These are phyloP conservation scores for Kodamaea ohmeri DNA, from an alignment of 1,139 yeast species.

Conservation along the genomic window DNA sequence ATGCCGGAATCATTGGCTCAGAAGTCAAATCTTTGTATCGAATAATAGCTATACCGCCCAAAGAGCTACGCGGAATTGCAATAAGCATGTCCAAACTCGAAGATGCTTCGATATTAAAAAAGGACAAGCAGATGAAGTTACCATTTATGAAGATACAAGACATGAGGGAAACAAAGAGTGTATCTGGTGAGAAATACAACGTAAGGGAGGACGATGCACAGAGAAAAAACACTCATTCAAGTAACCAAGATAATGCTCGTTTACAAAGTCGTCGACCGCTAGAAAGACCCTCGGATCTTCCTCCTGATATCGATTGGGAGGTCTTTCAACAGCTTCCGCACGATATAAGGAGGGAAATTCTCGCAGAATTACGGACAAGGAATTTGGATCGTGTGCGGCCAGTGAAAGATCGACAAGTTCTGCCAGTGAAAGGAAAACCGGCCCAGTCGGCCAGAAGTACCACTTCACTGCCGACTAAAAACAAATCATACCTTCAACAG, in stretches of 20 bases:
- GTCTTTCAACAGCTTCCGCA: constrained; percentile 53
- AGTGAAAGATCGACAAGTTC: background rate
- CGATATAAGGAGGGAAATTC: constrained; percentile 51
- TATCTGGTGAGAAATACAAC: background rate
- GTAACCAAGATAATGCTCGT: background rate
- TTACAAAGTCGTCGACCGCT: background rate
- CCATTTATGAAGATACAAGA: constrained; percentile 24
- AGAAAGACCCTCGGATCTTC: constrained; percentile 5
- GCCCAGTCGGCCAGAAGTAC: too few species aligned
- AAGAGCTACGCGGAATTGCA: constrained; percentile 76
- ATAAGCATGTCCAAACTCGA: constrained; percentile 60
- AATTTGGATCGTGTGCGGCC: background rate
- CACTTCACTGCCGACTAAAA: constrained; percentile 17
- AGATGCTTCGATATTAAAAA: constrained; percentile 30
- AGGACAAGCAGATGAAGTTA: constrained; percentile 41
- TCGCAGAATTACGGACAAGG: constrained; percentile 33
- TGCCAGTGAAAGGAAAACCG: background rate
- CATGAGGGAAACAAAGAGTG: background rate
- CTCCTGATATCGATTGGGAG: constrained; percentile 47
- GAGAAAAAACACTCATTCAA: background rate
- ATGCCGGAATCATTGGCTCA: constrained; percentile 56
- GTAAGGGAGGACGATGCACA: background rate
- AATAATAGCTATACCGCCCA: constrained; percentile 56
- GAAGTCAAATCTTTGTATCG: constrained; percentile 60
- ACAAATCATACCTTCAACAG: constrained; percentile 40